A percentile compares a stretch with the other conserved stretches of the same genome.
phyloP scores from a whole-genome alignment of 148 eudicot species.

The Hydrangea macrophylla region DNA sequence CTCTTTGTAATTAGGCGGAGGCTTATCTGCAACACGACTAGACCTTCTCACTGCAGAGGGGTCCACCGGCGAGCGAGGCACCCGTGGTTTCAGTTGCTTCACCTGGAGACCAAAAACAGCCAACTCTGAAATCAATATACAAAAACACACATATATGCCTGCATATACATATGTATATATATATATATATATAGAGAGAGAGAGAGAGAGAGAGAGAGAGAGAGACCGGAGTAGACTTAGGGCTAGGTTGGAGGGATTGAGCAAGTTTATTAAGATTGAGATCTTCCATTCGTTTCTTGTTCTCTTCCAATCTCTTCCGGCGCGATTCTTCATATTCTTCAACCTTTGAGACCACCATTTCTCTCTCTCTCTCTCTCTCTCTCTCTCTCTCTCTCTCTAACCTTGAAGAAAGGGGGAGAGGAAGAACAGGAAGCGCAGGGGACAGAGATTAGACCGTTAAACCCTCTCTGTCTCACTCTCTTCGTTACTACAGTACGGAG shows the following conservation, averaged over 20 bases:
- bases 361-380: conserved; percentile 5
- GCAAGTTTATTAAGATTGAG: conserved; percentile 61
- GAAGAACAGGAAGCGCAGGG: conserved; percentile 9
- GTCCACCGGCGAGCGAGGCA: conserved; percentile 23
- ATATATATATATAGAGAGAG: neutral
- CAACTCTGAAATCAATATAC: neutral
- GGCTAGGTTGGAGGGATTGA: conserved; percentile 22
- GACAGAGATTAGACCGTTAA: neutral
- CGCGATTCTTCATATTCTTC: conserved; percentile 52
- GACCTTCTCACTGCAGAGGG: conserved; percentile 48
- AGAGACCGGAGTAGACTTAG: conserved; percentile 36
- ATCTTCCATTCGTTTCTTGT: conserved; percentile 63
- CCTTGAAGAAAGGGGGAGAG: neutral
- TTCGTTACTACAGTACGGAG: neutral
- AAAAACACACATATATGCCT: neutral
- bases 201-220: neutral
- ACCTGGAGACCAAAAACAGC: conserved; percentile 22
- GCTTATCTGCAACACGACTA: conserved; percentile 53
- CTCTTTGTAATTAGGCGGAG: conserved; percentile 63
- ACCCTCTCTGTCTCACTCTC: neutral
- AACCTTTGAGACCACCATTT: conserved; percentile 33
- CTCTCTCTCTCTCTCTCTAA: neutral
- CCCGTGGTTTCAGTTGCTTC: conserved; percentile 37
- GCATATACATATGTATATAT: neutral
- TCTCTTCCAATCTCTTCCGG: conserved; percentile 56